Percentiles rank a stretch among this genome's conserved stretches.
These are phyloP conservation scores for Rosa lucieae DNA, from an alignment of 306 rosid species.

Conservation along the genomic window DNA sequence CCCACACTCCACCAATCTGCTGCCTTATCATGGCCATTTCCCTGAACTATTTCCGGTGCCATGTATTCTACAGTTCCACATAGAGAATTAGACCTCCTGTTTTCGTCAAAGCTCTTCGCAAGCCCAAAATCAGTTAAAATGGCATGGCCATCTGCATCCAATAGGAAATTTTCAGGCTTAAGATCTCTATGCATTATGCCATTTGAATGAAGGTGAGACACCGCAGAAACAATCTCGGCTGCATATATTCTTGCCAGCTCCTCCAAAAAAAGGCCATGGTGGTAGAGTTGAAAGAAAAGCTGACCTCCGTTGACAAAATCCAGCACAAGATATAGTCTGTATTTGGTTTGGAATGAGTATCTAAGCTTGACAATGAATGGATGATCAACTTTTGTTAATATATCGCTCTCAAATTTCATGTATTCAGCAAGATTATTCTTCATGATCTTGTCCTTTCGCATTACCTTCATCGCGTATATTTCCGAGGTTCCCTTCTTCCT, in stretches of 20 bases:
- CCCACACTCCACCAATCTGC: constrained; percentile 99
- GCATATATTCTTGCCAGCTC: constrained; percentile 90
- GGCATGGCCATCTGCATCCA: constrained; percentile 90
- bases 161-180: constrained; percentile 85
- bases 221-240: constrained; percentile 94
- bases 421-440: constrained; percentile 94
- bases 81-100: constrained; percentile 76
- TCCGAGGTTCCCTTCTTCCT: constrained; percentile 86
- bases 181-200: constrained; percentile 98
- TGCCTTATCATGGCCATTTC: constrained; percentile 92
- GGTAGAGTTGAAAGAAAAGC: constrained; percentile 95
- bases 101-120: constrained; percentile 76
- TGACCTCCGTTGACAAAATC: constrained; percentile 97
- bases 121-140: constrained; percentile 94
- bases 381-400: constrained; percentile 79
- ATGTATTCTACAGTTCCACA: constrained; percentile 89
- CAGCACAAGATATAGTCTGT: constrained; percentile 87
- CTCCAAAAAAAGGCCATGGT: constrained; percentile 74
- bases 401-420: constrained; percentile 98
- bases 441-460: constrained; percentile 94
- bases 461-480: constrained; percentile 97
- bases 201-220: constrained; percentile 84
- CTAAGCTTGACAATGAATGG: constrained; percentile 87
- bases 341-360: constrained; percentile 97
- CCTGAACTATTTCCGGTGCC: constrained; percentile 94